Conservation (phyloP, 1,284 basidiomycete species). For the Mycena sp. region DNA sequence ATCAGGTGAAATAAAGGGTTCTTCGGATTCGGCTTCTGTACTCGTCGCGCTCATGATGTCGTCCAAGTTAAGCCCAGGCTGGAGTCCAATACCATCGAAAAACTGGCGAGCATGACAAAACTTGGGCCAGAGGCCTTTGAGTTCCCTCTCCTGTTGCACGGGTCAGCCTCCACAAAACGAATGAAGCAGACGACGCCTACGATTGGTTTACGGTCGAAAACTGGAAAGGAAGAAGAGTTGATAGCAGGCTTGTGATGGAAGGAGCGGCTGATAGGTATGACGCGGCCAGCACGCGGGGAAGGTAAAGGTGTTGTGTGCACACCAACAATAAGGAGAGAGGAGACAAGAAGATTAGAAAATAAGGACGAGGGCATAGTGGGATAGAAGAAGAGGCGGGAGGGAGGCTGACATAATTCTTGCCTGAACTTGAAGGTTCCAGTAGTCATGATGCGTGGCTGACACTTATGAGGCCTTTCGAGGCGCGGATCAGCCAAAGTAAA, state of each 20-base stretch:
- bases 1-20: constrained; percentile 16
- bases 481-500: background rate
- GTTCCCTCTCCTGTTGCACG: constrained; percentile 9
- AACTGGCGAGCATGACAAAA: constrained; percentile 6
- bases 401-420: background rate
- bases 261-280: constrained; percentile 18
- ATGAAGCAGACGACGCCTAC: background rate
- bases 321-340: constrained; percentile 13
- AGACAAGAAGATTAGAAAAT: constrained; percentile 14
- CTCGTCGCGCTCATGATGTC: background rate
- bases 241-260: constrained; percentile 13
- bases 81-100: background rate
- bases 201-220: constrained; percentile 5
- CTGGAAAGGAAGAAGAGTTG: constrained; percentile 5
- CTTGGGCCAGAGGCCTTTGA: background rate
- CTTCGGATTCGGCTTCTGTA: constrained; percentile 8
- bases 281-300: constrained; percentile 5
- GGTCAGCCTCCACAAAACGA: background rate
- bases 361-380: constrained; percentile 19
- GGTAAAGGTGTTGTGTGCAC: constrained; percentile 17
- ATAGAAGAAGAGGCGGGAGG: background rate
- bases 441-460: constrained; percentile 12
- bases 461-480: background rate
- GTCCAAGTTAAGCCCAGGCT: too few species aligned
- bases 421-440: background rate